phyloP scores from a whole-genome alignment of 257 asterid genomes.

The Gynochthodes officinalis region DNA sequence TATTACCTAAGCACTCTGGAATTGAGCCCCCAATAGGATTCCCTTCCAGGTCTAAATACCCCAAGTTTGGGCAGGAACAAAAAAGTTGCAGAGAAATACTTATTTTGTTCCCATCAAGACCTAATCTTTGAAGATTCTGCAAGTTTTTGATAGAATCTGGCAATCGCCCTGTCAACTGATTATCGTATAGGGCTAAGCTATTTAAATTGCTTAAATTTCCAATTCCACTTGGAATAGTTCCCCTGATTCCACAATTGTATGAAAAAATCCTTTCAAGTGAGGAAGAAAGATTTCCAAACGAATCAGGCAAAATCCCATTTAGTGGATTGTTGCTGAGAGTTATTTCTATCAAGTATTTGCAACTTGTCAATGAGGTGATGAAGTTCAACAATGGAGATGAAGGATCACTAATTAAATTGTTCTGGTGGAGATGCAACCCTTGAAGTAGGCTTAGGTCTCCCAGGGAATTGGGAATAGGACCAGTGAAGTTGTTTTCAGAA shows the following conservation, averaged over 20 bases:
- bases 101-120: neutral
- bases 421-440: neutral
- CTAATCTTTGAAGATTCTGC: slow-evolving; percentile 1
- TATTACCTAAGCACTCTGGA: slow-evolving; percentile 17
- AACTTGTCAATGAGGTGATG: neutral
- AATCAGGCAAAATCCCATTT: neutral
- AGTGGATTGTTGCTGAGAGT: neutral
- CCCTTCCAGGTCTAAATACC: neutral
- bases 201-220: slow-evolving; percentile 16
- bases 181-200: neutral
- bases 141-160: slow-evolving; percentile 1
- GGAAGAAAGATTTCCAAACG: slow-evolving; percentile 15
- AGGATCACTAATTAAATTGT: neutral
- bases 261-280: neutral
- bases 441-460: neutral
- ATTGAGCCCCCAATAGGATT: slow-evolving; percentile 19
- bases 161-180: slow-evolving; percentile 6
- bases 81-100: neutral
- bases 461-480: neutral
- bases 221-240: slow-evolving; percentile 12
- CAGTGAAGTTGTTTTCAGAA: neutral
- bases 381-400: neutral
- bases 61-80: slow-evolving; percentile 6
- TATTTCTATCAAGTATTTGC: neutral
- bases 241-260: neutral